Conservation (phyloP, 345 rosid genomes). For the Adansonia digitata region DNA sequence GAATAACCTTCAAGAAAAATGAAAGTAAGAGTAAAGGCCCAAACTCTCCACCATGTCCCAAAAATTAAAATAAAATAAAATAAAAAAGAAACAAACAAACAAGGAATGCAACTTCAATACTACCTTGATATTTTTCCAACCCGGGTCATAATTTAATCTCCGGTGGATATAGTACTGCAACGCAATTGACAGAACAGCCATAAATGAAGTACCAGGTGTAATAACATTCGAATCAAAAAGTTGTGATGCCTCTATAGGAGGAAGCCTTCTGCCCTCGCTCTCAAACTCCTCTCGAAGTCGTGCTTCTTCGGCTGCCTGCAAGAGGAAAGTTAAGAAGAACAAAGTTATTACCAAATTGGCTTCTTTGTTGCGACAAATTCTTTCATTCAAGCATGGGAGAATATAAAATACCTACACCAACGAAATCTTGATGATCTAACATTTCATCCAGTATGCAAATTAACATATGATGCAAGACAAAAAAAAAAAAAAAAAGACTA, state of each 20-base stretch:
- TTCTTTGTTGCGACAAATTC: neutral
- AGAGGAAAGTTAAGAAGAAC: neutral
- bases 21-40: conserved; percentile 19
- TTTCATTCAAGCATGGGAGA: neutral
- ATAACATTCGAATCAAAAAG: conserved; percentile 81
- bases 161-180: conserved; percentile 81
- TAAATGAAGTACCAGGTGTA: conserved; percentile 94
- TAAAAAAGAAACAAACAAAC: neutral
- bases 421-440: neutral
- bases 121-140: conserved; percentile 94
- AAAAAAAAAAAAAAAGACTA: neutral
- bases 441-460: neutral
- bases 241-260: conserved; percentile 68
- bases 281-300: conserved; percentile 70
- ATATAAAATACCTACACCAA: neutral
- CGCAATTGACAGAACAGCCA: conserved; percentile 79
- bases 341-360: neutral
- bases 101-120: neutral
- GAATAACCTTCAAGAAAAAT: conserved; percentile 68
- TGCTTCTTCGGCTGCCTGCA: conserved; percentile 86
- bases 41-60: neutral
- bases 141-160: conserved; percentile 83
- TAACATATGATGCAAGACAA: neutral
- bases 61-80: no score
- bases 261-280: conserved; percentile 75